Evolutionary conservation across 2,329 filamentous ascomycete species (phyloP).

Genomic region (Diplocarpon mali): DNA sequence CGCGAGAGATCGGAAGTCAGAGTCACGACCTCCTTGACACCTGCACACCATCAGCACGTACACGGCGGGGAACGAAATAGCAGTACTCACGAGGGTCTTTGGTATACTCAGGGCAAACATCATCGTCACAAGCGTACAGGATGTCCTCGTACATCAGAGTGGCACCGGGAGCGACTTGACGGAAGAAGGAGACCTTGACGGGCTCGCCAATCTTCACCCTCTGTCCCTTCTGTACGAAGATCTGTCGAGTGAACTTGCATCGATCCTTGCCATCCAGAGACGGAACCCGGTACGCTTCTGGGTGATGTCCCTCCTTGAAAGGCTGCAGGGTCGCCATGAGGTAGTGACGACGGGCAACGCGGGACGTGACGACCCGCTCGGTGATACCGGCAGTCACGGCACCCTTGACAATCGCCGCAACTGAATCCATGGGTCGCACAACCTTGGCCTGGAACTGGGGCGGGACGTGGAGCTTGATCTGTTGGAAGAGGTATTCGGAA

Average conservation of each 20-base stretch:
- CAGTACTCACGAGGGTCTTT: conserved; percentile 88
- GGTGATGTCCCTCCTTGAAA: conserved; percentile 98
- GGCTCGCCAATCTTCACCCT: conserved; percentile 98
- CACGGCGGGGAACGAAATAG: not conserved
- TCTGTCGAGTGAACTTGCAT: conserved; percentile 97
- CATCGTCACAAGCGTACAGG: conserved; percentile 92
- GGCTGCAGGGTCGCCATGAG: conserved; percentile 98
- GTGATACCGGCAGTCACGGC: conserved; percentile 97
- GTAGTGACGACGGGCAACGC: conserved; percentile 93
- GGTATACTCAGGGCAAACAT: conserved; percentile 96
- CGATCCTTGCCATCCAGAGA: conserved; percentile 94
- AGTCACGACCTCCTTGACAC: conserved; percentile 98
- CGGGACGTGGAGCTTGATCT: conserved; percentile 96
- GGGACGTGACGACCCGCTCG: conserved; percentile 90
- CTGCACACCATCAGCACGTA: conserved; percentile 37
- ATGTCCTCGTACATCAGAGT: conserved; percentile 99
- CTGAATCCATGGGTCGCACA: conserved; percentile 96
- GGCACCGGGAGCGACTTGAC: conserved; percentile 91
- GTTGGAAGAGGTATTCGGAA: conserved; percentile 97
- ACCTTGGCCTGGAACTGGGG: conserved; percentile 98
- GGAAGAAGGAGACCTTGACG: conserved; percentile 97
- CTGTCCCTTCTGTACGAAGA: conserved; percentile 97
- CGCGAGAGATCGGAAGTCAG: conserved; percentile 92
- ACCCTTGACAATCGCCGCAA: conserved; percentile 96
- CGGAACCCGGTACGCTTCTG: conserved; percentile 93